These are phyloP conservation scores for Ascodesmis nigricans DNA, from an alignment of 495 filamentous ascomycete species.

Conservation along the genomic window DNA sequence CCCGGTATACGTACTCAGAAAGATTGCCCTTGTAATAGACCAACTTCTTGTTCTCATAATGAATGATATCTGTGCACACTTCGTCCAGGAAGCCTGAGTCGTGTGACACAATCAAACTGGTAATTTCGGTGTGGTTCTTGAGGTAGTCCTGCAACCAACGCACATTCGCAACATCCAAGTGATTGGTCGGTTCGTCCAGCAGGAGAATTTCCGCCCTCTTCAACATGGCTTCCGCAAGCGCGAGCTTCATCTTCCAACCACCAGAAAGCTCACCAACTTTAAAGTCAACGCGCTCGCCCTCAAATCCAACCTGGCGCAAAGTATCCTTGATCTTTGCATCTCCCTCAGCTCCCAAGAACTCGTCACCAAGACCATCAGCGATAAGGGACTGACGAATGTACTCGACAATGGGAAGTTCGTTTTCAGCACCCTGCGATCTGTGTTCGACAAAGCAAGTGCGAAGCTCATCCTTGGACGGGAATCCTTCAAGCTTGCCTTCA, in stretches of 20 bases:
- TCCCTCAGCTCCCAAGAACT: slow-evolving; percentile 4
- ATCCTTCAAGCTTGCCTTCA: slow-evolving; percentile 86
- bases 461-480: slow-evolving; percentile 73
- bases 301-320: slow-evolving; percentile 79
- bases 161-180: slow-evolving; percentile 89
- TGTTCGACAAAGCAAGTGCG: slow-evolving; percentile 98
- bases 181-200: slow-evolving; percentile 97
- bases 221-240: slow-evolving; percentile 88
- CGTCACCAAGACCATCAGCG: slow-evolving; percentile 4
- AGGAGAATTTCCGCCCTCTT: slow-evolving; percentile 85
- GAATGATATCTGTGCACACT: slow-evolving; percentile 96
- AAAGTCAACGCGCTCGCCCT: slow-evolving; percentile 58
- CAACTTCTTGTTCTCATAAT: slow-evolving; percentile 96
- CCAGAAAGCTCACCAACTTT: slow-evolving; percentile 89
- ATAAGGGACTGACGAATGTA: slow-evolving; percentile 43
- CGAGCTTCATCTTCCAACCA: slow-evolving; percentile 99
- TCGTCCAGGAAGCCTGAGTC: slow-evolving; percentile 94
- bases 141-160: slow-evolving; percentile 91
- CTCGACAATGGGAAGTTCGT: slow-evolving; percentile 81
- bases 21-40: slow-evolving; percentile 89
- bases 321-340: slow-evolving; percentile 58
- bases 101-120: slow-evolving; percentile 90
- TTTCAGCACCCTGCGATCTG: slow-evolving; percentile 80
- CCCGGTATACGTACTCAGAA: slow-evolving; percentile 29
- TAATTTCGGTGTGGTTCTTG: slow-evolving; percentile 89